A percentile compares a stretch with the other conserved stretches of the same genome.
phyloP scores from a whole-genome alignment of 371 early-diverging fungal genomes.

The Phascolomyces articulosus region DNA sequence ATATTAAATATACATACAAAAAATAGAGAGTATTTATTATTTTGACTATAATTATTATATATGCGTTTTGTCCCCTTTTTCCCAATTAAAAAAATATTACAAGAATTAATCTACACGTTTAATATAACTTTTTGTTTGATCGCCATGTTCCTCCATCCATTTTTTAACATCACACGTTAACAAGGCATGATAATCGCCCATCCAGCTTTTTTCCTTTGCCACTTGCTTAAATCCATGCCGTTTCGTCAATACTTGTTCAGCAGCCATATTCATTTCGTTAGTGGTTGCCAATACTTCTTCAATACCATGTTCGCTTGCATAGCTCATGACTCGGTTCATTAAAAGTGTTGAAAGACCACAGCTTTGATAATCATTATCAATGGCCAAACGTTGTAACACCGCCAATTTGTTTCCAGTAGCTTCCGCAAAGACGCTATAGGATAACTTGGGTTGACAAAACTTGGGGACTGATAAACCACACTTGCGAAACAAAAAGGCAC shows the following conservation, averaged over 20 bases:
- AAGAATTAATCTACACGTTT: not conserved
- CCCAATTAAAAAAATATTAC: not conserved
- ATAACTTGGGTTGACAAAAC: slow-evolving; percentile 18
- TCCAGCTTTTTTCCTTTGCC: slow-evolving; percentile 21
- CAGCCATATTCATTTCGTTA: slow-evolving; percentile 37
- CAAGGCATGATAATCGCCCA: slow-evolving; percentile 30
- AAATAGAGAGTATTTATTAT: too few species aligned
- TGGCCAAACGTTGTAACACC: slow-evolving; percentile 37
- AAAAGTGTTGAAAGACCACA: slow-evolving; percentile 44
- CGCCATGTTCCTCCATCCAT: slow-evolving; percentile 19
- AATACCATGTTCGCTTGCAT: slow-evolving; percentile 42
- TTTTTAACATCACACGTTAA: slow-evolving; percentile 19
- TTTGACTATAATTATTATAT: too few species aligned
- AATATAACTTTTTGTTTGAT: slow-evolving; percentile 5
- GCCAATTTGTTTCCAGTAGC: slow-evolving; percentile 40
- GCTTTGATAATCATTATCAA: slow-evolving; percentile 38
- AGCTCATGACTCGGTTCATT: slow-evolving; percentile 40
- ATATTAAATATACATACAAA: too few species aligned
- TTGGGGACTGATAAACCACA: slow-evolving; percentile 18
- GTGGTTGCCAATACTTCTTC: slow-evolving; percentile 38
- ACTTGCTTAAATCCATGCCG: slow-evolving; percentile 44
- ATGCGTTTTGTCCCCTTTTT: too few species aligned
- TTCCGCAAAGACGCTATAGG: slow-evolving; percentile 23
- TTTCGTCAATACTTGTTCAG: slow-evolving; percentile 36
- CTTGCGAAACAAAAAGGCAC: slow-evolving; percentile 7